A percentile compares a stretch with the other conserved stretches of the same genome.
Conservation (phyloP, 1,284 basidiomycete genomes). For the Ceratobasidium sp. region DNA sequence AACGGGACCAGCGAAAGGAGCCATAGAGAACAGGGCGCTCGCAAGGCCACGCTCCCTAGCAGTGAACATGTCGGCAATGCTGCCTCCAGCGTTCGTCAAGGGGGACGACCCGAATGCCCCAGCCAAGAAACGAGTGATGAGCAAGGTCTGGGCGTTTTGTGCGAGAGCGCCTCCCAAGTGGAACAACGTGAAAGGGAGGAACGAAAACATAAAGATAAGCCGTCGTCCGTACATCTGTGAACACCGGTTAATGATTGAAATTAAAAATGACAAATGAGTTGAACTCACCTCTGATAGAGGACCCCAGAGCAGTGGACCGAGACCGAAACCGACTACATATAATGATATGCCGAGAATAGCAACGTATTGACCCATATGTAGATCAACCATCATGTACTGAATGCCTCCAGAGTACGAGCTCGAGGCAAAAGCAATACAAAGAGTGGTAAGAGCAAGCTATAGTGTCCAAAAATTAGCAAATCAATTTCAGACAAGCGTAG, state of each 20-base stretch:
- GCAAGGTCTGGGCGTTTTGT: slow-evolving; percentile 17
- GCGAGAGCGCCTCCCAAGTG: slow-evolving; percentile 36
- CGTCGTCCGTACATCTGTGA: slow-evolving; percentile 36
- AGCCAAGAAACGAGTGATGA: slow-evolving; percentile 32
- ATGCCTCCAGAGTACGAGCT: slow-evolving; percentile 37
- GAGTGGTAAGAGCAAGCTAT: slow-evolving; percentile 26
- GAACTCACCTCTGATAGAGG: slow-evolving; percentile 37
- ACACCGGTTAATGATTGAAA: neutral
- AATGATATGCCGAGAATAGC: slow-evolving; percentile 33
- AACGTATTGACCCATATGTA: slow-evolving; percentile 4
- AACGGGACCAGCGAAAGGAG: slow-evolving; percentile 33
- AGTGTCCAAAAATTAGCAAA: neutral
- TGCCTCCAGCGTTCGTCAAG: slow-evolving; percentile 31
- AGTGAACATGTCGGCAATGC: slow-evolving; percentile 35
- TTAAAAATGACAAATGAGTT: neutral
- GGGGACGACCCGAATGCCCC: slow-evolving; percentile 41
- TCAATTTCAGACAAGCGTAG: neutral
- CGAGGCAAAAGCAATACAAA: slow-evolving; percentile 41
- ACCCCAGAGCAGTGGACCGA: slow-evolving; percentile 41
- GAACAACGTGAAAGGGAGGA: slow-evolving; percentile 39
- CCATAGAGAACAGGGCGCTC: slow-evolving; percentile 18
- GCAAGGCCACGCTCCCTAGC: slow-evolving; percentile 32
- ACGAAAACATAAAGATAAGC: slow-evolving; percentile 19
- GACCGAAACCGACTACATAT: slow-evolving; percentile 40
- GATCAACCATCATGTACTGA: slow-evolving; percentile 34